Base-by-base conservation (phyloP, 2,329 filamentous ascomycete species). In the Colletotrichum sojae region DNA sequence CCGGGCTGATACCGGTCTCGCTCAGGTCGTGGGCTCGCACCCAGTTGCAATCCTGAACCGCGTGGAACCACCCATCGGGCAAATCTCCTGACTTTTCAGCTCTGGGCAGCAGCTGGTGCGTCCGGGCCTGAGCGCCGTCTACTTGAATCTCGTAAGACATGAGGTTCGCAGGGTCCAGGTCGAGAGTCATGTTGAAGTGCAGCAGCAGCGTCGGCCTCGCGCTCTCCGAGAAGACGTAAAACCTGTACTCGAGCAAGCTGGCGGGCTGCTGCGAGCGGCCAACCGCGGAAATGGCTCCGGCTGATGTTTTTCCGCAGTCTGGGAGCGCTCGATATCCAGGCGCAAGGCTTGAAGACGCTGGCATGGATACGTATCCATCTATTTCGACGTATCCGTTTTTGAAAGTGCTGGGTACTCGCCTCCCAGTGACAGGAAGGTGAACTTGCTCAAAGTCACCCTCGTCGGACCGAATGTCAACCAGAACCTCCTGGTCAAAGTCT, bases 11-110 rank as follows among this genome's bases (percentile, higher is more conserved):
- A 4, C n/a, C 43, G 5, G 5, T 5, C 2, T 63, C 65, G 2
- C 75, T 73, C 8, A 80, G 18, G 8, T 73, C 72, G 20, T 80
- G 77, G 16, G 78, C 81, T 59, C 82, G 84, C 5, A 77, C 79
- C 86, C 86, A 88, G 8, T 84, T 83, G 31, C 82, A 76, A 59
- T 87, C 82, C 15, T 84, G 83, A 1, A 88, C 86, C 0, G 84
- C 84, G 10, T 74, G 73, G 6, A 79, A 76, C 86, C 86, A 89
- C 6, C 81, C 82, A 0, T 81, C 81, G 2, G 87, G 86, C 69
- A 75, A 80, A 68, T 79, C 83, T 67, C 79, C 76, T 20, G 40
- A 40, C 16, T 73, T 73, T 27, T 73, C 69, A 6, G 63, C 63
- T 3, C 61, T 39, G 6, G 73, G 77, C 1, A 83, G 74, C 10